Conservation (phyloP, 352 stramenopile genomes). For the Globisporangium alternatum region DNA sequence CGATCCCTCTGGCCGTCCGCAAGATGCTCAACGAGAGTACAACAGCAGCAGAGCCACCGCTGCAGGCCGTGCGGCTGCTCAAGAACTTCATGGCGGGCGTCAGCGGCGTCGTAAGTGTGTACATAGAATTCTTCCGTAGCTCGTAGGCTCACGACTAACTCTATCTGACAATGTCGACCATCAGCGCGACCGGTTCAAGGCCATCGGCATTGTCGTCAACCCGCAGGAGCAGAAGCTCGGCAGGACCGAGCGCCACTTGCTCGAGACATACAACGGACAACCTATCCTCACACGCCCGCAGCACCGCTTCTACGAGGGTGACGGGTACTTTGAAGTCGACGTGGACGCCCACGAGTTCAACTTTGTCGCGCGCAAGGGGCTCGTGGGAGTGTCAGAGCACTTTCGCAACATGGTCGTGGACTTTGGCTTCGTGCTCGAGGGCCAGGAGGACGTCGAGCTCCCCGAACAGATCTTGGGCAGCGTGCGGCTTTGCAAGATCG, state of each 20-base stretch:
- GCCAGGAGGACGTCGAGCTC: conserved; percentile 72
- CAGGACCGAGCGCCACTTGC: conserved; percentile 65
- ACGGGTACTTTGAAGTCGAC: conserved; percentile 82
- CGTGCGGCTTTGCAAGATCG: conserved; percentile 78
- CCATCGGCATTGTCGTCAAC: conserved; percentile 80
- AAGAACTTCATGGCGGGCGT: conserved; percentile 40
- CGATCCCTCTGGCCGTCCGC: conserved; percentile 55
- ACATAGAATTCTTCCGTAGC: background rate
- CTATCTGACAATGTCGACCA: background rate
- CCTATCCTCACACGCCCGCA: conserved; percentile 78
- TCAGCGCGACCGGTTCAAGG: conserved; percentile 79
- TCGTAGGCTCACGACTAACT: background rate
- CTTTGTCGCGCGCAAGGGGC: conserved; percentile 71
- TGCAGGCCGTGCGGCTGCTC: conserved; percentile 53
- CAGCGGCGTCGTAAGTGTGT: conserved; percentile 26
- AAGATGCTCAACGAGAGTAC: conserved; percentile 37
- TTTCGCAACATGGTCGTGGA: conserved; percentile 82
- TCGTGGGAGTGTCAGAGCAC: conserved; percentile 69
- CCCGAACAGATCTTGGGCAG: conserved; percentile 74
- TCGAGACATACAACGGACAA: conserved; percentile 84
- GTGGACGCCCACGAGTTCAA: conserved; percentile 85
- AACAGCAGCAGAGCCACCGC: conserved; percentile 24
- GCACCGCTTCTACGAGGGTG: conserved; percentile 66
- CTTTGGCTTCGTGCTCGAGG: conserved; percentile 82
- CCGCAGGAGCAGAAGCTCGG: conserved; percentile 66